phyloP scores from a whole-genome alignment of 164 flowering plant species.

The Cinnamomum micranthum region DNA sequence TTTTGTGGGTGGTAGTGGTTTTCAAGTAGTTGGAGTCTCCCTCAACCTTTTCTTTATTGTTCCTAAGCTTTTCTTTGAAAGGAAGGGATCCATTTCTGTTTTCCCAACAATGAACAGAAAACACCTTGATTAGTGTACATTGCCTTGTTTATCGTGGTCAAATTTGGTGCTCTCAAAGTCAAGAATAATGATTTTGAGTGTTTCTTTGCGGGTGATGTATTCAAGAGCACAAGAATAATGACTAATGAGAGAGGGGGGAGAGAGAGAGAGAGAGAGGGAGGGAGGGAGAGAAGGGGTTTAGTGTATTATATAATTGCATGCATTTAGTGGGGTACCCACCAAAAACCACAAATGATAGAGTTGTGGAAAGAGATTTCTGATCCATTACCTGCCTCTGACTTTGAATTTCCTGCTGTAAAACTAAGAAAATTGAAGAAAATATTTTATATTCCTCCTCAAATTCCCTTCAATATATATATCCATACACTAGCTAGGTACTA shows the following conservation, averaged over 20 bases:
- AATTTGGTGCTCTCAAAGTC: conserved; percentile 2
- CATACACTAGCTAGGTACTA: background rate
- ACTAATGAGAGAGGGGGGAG: background rate
- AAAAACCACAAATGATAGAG: background rate
- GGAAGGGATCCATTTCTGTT: background rate
- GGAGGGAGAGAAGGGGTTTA: background rate
- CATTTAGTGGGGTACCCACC: conserved; percentile 2
- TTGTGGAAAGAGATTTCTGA: background rate
- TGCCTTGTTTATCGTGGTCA: conserved; percentile 1
- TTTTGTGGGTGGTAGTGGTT: conserved; percentile 1
- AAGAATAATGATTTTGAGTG: conserved; percentile 8
- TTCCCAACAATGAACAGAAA: background rate
- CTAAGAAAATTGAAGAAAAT: background rate
- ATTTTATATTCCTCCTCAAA: background rate
- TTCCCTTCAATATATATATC: too few species aligned
- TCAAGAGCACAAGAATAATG: background rate
- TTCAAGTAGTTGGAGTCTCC: conserved; percentile 4
- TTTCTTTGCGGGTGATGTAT: conserved; percentile 5
- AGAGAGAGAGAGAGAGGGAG: background rate
- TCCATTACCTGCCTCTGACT: background rate
- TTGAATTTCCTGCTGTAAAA: background rate
- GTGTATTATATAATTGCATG: background rate
- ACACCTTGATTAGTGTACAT: conserved; percentile 4
- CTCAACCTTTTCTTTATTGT: background rate
- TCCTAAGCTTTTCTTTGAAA: background rate